Evolutionary conservation across 768 basidiomycete genomes (phyloP).

Genomic region (Calocybe cyanea): DNA sequence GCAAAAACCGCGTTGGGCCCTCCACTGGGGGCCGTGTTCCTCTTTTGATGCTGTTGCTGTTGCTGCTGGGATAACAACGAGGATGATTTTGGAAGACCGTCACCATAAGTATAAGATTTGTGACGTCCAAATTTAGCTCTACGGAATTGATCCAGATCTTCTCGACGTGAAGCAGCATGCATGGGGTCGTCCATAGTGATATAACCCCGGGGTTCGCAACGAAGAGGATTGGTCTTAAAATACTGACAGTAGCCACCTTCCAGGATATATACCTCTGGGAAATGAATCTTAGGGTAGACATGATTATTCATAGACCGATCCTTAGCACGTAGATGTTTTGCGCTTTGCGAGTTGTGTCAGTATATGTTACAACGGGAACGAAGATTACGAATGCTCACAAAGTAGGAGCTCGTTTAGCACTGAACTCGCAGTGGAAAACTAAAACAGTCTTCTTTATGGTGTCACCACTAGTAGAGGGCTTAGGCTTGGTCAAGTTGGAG

Average conservation of each 20-base stretch:
- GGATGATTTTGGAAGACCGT: constrained; percentile 44
- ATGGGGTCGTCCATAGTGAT: constrained; percentile 94
- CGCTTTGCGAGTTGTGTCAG: constrained; percentile 42
- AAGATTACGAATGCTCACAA: constrained; percentile 56
- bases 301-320: constrained; percentile 89
- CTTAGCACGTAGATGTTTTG: constrained; percentile 87
- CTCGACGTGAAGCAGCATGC: constrained; percentile 73
- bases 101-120: constrained; percentile 92
- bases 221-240: constrained; percentile 61
- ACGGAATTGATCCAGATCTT: constrained; percentile 90
- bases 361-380: not conserved
- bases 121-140: constrained; percentile 84
- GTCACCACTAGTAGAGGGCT: constrained; percentile 74
- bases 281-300: constrained; percentile 88
- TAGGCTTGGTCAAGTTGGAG: constrained; percentile 48
- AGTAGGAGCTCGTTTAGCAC: constrained; percentile 91
- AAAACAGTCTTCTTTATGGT: constrained; percentile 72
- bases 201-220: constrained; percentile 81
- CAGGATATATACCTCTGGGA: constrained; percentile 94
- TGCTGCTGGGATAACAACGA: constrained; percentile 27
- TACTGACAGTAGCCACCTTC: constrained; percentile 95
- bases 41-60: constrained; percentile 35
- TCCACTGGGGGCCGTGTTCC: constrained; percentile 60
- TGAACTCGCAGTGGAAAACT: constrained; percentile 98
- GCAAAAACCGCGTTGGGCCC: constrained; percentile 57